Evolutionary conservation across 768 basidiomycete genomes (phyloP).

Genomic region (Mycena amicta): DNA sequence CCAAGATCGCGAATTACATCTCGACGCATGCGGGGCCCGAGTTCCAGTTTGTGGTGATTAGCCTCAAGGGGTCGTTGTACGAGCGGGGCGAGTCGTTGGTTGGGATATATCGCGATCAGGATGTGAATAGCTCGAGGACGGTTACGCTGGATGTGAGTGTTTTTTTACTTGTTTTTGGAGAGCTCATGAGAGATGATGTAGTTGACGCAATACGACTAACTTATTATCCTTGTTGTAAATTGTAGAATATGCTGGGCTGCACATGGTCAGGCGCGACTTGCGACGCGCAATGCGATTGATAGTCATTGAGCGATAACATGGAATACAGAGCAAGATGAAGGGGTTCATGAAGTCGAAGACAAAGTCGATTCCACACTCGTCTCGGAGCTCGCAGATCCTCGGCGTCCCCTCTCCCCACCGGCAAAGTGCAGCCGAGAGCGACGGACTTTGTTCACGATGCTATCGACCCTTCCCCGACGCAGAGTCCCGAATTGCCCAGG

Average conservation of each 20-base stretch:
- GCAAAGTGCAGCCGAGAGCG: too few relatives aligned
- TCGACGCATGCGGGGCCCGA: conserved; percentile 76
- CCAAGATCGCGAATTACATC: conserved; percentile 93
- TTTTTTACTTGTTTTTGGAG: conserved; percentile 15
- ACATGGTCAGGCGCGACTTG: too few relatives aligned
- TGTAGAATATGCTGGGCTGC: background rate
- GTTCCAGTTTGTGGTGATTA: conserved; percentile 98
- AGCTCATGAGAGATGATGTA: background rate
- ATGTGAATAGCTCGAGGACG: conserved; percentile 88
- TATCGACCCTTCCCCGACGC: too few relatives aligned
- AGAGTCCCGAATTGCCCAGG: too few relatives aligned
- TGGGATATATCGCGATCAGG: conserved; percentile 93
- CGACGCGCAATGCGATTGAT: too few relatives aligned
- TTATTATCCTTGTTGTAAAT: conserved; percentile 7
- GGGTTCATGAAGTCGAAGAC: too few relatives aligned
- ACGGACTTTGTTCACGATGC: too few relatives aligned
- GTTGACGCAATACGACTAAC: conserved; percentile 22
- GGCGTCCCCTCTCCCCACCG: too few relatives aligned
- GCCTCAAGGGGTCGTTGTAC: conserved; percentile 90
- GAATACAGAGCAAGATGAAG: too few relatives aligned
- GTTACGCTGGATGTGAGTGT: conserved; percentile 84
- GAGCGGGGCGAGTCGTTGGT: conserved; percentile 89
- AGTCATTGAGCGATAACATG: too few relatives aligned
- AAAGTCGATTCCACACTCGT: too few relatives aligned
- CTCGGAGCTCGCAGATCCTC: too few relatives aligned